Base-by-base conservation (phyloP, 192 early-diverging fungal genomes). In the Backusella tarrabulga region DNA sequence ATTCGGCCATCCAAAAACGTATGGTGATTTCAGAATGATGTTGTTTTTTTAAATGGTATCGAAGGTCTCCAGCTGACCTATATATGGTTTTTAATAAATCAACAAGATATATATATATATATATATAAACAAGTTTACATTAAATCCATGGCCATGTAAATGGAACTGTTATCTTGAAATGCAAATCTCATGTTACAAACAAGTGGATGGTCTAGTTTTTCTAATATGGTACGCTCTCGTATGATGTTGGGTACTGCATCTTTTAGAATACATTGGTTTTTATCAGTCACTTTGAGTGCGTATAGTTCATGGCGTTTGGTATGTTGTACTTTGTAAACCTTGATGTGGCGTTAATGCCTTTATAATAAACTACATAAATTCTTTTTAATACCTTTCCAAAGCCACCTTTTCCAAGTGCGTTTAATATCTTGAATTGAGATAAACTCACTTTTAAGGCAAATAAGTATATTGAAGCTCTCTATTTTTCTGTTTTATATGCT, bases 231-330 rank as follows among this genome's bases (percentile, higher is more conserved):
- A 0, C 95, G 84, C 80, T 97, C 95, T 75, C 92, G 87, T 71
- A 97, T 86, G 17, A 97, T 86, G 79, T 97, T 97, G 52, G 93
- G 85, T 29, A 95, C 89, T 0, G 95, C 95, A 74, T 90, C 88
- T 94, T 95, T 95, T 71, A 86, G 83, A 32, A 97, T 94, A 77
- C 94, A 95, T 81, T 96, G 88, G 40, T 85, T 83, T 80, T 97
- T 97, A 80, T 92, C 91, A 82, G 96, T 97, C 75, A 95, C 95
- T 82, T 97, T 96, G 26, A 96, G 84, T 26, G 95, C 95, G 75
- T 90, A 95, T 36, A 94, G 82, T 46, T 87, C 80, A 66, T 92
- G 90, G 9, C 85, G 91, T 44, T 87, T 90, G 26, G 84, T 88
- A 74, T 94, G 88, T 83, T 96, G 89, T 0, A 95, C 95, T 52